These are phyloP conservation scores for Centella asiatica DNA, from an alignment of 129 eudicot species.

Conservation along the genomic window DNA sequence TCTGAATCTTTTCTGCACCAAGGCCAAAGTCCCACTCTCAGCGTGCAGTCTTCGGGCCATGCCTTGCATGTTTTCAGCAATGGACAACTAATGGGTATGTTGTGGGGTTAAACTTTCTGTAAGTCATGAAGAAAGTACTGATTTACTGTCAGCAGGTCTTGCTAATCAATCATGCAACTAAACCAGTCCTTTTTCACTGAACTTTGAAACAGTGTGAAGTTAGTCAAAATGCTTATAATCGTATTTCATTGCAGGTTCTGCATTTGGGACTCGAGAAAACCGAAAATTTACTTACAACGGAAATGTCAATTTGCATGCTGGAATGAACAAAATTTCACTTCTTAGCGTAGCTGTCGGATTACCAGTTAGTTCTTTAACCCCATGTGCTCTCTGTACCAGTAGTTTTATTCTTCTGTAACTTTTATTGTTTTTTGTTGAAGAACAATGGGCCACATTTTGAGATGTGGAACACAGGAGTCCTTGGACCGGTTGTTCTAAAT, in stretches of 20 bases:
- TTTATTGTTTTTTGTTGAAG: conserved; percentile 30
- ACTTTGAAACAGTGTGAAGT: not conserved
- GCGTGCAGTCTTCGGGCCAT: conserved; percentile 68
- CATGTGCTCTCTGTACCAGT: too few species aligned
- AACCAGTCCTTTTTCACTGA: not conserved
- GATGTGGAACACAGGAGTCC: conserved; percentile 64
- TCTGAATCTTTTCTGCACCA: conserved; percentile 47
- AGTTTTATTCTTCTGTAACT: conserved; percentile 9
- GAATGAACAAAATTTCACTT: conserved; percentile 57
- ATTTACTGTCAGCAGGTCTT: too few species aligned
- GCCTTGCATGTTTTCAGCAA: conserved; percentile 68
- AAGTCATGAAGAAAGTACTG: too few species aligned
- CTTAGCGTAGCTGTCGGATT: conserved; percentile 75
- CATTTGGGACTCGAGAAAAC: conserved; percentile 41
- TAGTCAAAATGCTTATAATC: conserved; percentile 7
- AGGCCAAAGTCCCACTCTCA: conserved; percentile 29
- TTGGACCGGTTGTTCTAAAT: conserved; percentile 58
- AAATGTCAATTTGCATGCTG: conserved; percentile 45
- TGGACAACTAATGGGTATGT: conserved; percentile 48
- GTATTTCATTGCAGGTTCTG: conserved; percentile 51
- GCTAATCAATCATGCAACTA: not conserved
- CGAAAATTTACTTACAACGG: conserved; percentile 42
- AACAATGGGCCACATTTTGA: conserved; percentile 69
- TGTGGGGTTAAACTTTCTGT: not conserved
- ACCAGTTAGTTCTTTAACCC: conserved; percentile 47